Evolutionary conservation across 768 basidiomycete genomes (phyloP).

Genomic region (Tulasnella sp.): DNA sequence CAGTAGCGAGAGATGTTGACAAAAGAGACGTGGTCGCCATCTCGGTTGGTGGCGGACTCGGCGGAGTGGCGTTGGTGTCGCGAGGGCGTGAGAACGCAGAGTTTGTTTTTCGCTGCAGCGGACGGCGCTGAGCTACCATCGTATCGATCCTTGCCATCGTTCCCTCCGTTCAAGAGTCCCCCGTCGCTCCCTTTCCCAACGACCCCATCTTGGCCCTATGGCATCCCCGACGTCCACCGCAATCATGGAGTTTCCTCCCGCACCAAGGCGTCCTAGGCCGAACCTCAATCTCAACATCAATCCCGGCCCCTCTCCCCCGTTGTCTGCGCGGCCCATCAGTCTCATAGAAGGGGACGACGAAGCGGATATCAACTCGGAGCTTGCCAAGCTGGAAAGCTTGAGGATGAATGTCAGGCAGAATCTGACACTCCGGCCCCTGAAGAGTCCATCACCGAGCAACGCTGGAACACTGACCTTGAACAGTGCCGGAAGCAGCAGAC

Average conservation of each 20-base stretch:
- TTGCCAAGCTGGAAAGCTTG: slow-evolving; percentile 54
- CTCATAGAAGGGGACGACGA: slow-evolving; percentile 11
- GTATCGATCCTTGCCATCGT: no score
- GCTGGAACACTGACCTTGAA: neutral
- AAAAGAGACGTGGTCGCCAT: slow-evolving; percentile 23
- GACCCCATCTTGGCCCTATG: neutral
- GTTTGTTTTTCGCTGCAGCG: no score
- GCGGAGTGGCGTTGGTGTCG: no score
- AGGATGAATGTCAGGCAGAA: slow-evolving; percentile 64
- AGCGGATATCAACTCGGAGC: slow-evolving; percentile 56
- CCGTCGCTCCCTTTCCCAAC: no score
- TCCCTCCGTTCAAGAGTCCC: no score
- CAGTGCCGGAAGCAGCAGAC: neutral
- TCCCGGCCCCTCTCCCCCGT: no score
- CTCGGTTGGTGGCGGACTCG: no score
- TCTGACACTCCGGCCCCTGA: slow-evolving; percentile 61
- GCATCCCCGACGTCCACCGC: neutral
- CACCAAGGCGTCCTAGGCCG: neutral
- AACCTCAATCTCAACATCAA: no score
- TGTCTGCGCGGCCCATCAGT: no score
- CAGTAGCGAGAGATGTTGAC: slow-evolving; percentile 36
- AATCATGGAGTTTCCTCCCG: neutral
- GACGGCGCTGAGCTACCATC: no score
- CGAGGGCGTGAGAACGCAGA: no score
- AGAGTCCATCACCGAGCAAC: neutral